These are phyloP conservation scores for Paramecium tetraurelia DNA, from an alignment of 73 alveolate species.

Conservation along the genomic window DNA sequence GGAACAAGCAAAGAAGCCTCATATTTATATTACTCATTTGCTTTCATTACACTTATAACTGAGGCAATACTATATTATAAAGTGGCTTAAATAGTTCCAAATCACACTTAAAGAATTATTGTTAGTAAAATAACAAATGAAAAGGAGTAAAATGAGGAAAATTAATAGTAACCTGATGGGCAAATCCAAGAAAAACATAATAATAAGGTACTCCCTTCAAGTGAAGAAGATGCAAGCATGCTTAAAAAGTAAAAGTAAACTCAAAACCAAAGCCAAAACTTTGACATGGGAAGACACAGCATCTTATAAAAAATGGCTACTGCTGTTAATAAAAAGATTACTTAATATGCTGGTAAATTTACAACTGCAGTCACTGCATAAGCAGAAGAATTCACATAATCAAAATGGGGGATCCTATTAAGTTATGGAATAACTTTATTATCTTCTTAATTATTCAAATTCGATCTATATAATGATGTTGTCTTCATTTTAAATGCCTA, in stretches of 20 bases:
- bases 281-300: neutral
- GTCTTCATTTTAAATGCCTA: constrained; percentile 26
- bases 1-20: neutral
- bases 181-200: neutral
- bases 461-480: constrained; percentile 48
- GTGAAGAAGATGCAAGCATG: neutral
- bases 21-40: constrained; percentile 22
- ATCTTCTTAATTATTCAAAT: neutral
- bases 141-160: neutral
- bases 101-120: neutral
- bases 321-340: neutral
- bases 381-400: neutral
- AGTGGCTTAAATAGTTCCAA: neutral
- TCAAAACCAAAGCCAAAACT: neutral
- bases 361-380: neutral
- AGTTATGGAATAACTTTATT: neutral
- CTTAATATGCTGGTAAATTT: neutral
- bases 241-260: neutral
- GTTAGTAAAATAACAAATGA: neutral
- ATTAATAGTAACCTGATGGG: neutral
- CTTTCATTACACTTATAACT: neutral
- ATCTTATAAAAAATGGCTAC: neutral
- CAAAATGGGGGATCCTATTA: neutral
- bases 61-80: neutral
- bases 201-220: neutral